These are phyloP conservation scores for Rhodotorula sp. DNA, from an alignment of 1,284 basidiomycete species.

Conservation along the genomic window DNA sequence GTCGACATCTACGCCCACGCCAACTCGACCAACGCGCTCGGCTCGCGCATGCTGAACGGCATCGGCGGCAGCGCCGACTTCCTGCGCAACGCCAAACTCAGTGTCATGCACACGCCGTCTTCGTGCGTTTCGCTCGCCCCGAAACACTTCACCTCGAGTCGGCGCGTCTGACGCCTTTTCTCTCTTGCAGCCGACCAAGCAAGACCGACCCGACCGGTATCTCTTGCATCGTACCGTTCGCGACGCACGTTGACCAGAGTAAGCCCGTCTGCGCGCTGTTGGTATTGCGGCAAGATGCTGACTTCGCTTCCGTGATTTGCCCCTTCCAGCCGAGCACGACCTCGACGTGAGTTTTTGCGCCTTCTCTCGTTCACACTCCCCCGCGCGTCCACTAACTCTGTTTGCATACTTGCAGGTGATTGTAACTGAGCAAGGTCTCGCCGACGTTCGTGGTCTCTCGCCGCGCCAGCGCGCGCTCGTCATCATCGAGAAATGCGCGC, in stretches of 20 bases:
- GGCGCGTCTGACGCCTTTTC: conserved; percentile 48
- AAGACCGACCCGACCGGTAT: conserved; percentile 4
- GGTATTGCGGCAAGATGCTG: not conserved
- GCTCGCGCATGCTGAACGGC: conserved; percentile 57
- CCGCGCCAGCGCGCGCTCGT: conserved; percentile 57
- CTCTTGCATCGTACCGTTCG: conserved; percentile 56
- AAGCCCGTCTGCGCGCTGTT: not conserved
- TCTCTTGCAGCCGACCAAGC: not conserved
- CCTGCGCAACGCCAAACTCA: conserved; percentile 57
- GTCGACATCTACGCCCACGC: conserved; percentile 55
- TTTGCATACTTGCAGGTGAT: conserved; percentile 25
- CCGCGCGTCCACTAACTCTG: conserved; percentile 36
- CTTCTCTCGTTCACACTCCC: not conserved
- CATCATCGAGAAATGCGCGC: conserved; percentile 54
- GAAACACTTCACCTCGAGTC: conserved; percentile 44
- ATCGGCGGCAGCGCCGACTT: conserved; percentile 56
- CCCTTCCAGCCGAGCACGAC: conserved; percentile 9
- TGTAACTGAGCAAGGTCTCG: conserved; percentile 55
- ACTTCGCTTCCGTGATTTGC: not conserved
- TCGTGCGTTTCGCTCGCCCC: conserved; percentile 47
- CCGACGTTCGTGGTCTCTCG: conserved; percentile 57
- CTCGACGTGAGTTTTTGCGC: conserved; percentile 1
- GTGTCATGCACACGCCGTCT: conserved; percentile 60
- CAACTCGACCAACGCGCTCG: conserved; percentile 54
- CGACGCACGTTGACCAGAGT: conserved; percentile 56